Evolutionary conservation across 768 basidiomycete species (phyloP).

Genomic region (Suillus hirtellus): DNA sequence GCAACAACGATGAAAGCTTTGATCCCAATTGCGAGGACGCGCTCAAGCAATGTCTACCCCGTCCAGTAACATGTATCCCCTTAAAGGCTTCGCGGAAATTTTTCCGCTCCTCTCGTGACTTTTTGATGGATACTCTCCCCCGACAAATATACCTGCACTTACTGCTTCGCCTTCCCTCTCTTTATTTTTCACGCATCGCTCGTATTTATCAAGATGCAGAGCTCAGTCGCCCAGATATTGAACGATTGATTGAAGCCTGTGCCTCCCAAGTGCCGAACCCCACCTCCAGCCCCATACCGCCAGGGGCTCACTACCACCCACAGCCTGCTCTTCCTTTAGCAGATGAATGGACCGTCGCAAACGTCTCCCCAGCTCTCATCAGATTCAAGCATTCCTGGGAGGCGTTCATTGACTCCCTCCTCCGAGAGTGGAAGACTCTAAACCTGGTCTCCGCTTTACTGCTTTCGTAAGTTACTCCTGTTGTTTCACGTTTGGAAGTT

Average conservation of each 20-base stretch:
- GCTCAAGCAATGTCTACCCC: constrained; percentile 24
- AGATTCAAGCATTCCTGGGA: constrained; percentile 73
- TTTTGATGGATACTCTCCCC: constrained; percentile 39
- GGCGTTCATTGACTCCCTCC: constrained; percentile 64
- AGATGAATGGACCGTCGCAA: constrained; percentile 49
- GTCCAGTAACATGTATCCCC: constrained; percentile 15
- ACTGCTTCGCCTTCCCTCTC: constrained; percentile 70
- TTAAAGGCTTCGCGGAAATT: constrained; percentile 19
- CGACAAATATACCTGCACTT: constrained; percentile 44
- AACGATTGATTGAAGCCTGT: constrained; percentile 46
- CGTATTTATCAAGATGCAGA: constrained; percentile 78
- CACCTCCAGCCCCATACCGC: constrained; percentile 30
- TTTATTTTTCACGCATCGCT: constrained; percentile 80
- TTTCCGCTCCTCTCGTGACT: constrained; percentile 24
- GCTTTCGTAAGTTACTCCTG: constrained; percentile 41
- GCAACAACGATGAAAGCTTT: constrained; percentile 14
- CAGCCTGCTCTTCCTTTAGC: constrained; percentile 43
- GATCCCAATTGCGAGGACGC: constrained; percentile 26
- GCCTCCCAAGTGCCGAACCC: constrained; percentile 16
- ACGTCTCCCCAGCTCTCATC: constrained; percentile 62
- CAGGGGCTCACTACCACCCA: constrained; percentile 25
- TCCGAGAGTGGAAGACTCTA: constrained; percentile 74
- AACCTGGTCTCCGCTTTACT: constrained; percentile 73
- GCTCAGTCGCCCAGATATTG: constrained; percentile 71
- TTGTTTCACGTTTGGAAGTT: neutral